Conservation (phyloP, 2,329 filamentous ascomycete species). For the Didymella sp. region DNA sequence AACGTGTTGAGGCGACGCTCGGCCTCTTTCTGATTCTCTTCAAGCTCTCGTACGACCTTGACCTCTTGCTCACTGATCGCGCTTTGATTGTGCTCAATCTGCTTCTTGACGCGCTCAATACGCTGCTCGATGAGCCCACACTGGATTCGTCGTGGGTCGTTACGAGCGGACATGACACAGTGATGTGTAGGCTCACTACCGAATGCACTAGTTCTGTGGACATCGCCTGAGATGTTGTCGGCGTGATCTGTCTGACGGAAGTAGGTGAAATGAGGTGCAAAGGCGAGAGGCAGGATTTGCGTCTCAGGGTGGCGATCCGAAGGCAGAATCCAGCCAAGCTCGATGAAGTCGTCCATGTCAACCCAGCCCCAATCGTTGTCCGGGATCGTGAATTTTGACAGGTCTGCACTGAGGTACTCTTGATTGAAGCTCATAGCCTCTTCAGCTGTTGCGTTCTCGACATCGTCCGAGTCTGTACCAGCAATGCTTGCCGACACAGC, state of each 20-base stretch:
- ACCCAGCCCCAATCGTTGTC: slow-evolving; percentile 97
- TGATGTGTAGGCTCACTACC: slow-evolving; percentile 92
- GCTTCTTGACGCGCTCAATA: slow-evolving; percentile 76
- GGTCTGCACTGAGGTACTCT: slow-evolving; percentile 60
- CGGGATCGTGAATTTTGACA: slow-evolving; percentile 92
- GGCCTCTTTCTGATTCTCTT: slow-evolving; percentile 60
- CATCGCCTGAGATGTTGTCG: slow-evolving; percentile 78
- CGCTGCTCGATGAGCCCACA: slow-evolving; percentile 83
- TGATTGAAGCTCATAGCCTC: slow-evolving; percentile 62
- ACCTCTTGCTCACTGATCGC: slow-evolving; percentile 79
- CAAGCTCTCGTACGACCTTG: slow-evolving; percentile 61
- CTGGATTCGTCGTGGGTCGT: slow-evolving; percentile 86
- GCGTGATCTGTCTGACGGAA: slow-evolving; percentile 95
- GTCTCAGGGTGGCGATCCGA: slow-evolving; percentile 90
- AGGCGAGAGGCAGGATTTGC: slow-evolving; percentile 90
- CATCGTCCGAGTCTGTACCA: slow-evolving; percentile 77
- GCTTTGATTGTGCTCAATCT: slow-evolving; percentile 77
- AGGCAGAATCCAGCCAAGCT: slow-evolving; percentile 94
- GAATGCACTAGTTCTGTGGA: slow-evolving; percentile 84
- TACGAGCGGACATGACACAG: slow-evolving; percentile 82
- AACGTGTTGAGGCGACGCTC: slow-evolving; percentile 64
- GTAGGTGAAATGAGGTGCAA: slow-evolving; percentile 93
- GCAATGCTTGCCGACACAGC: slow-evolving; percentile 91
- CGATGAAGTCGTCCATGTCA: slow-evolving; percentile 99
- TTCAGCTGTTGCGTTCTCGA: slow-evolving; percentile 71